phyloP scores from a whole-genome alignment of 2,329 filamentous ascomycete genomes.

The Hirsutella minnesotensis region DNA sequence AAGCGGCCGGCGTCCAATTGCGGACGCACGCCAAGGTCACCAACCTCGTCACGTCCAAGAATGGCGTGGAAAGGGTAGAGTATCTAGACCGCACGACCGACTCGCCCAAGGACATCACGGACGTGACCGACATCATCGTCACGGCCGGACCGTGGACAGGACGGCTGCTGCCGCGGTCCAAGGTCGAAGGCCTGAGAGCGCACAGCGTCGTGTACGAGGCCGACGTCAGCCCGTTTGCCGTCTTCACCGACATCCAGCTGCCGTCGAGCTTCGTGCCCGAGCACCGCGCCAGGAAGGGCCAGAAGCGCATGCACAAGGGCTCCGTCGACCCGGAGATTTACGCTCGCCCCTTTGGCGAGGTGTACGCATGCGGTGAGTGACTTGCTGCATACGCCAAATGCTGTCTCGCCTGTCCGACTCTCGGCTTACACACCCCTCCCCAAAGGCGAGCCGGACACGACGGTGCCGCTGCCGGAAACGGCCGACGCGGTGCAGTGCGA shows the following conservation, averaged over 20 bases:
- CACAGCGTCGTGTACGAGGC: slow-evolving; percentile 55
- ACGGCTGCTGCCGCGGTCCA: slow-evolving; percentile 42
- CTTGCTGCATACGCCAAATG: background rate
- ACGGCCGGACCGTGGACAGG: slow-evolving; percentile 54
- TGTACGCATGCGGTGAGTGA: slow-evolving; percentile 73
- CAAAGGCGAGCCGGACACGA: slow-evolving; percentile 62
- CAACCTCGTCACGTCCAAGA: slow-evolving; percentile 43
- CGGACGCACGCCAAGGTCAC: slow-evolving; percentile 56
- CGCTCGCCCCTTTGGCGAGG: slow-evolving; percentile 73
- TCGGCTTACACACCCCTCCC: background rate
- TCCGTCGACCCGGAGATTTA: slow-evolving; percentile 86
- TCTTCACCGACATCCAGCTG: slow-evolving; percentile 79
- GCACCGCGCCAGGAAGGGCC: slow-evolving; percentile 33
- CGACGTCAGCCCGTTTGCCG: slow-evolving; percentile 58
- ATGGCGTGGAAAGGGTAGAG: slow-evolving; percentile 48
- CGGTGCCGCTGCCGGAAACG: slow-evolving; percentile 61
- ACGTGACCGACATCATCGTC: slow-evolving; percentile 42
- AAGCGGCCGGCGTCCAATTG: slow-evolving; percentile 56
- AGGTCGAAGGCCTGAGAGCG: slow-evolving; percentile 46
- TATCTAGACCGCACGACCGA: slow-evolving; percentile 38
- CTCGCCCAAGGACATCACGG: slow-evolving; percentile 22
- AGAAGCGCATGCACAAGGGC: slow-evolving; percentile 42
- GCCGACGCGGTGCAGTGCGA: slow-evolving; percentile 69
- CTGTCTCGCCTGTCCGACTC: background rate
- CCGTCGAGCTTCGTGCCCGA: slow-evolving; percentile 49